Percentiles rank a stretch among this genome's conserved stretches.
Evolutionary conservation across 2,329 filamentous ascomycete species (phyloP).

Genomic region (Pseudogymnoascus sp.): DNA sequence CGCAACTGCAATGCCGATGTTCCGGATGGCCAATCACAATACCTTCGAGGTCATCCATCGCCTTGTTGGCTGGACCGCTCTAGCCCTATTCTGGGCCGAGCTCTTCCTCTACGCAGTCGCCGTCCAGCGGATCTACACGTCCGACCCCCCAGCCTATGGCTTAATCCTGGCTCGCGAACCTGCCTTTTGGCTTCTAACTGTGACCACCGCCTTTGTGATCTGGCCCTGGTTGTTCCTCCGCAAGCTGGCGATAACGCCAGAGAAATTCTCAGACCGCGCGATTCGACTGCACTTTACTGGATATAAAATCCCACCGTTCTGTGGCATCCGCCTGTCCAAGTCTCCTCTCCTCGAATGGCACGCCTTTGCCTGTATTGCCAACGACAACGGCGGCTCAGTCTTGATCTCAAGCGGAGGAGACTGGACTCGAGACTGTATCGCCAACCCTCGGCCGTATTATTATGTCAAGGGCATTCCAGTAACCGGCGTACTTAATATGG

Average conservation of each 20-base stretch:
- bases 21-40: slow-evolving; percentile 45
- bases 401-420: slow-evolving; percentile 50
- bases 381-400: slow-evolving; percentile 42
- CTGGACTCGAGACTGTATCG: slow-evolving; percentile 47
- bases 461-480: slow-evolving; percentile 46
- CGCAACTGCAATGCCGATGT: slow-evolving; percentile 40
- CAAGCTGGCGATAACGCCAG: slow-evolving; percentile 42
- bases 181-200: slow-evolving; percentile 48
- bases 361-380: slow-evolving; percentile 49
- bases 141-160: slow-evolving; percentile 11
- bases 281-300: slow-evolving; percentile 46
- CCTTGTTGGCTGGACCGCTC: slow-evolving; percentile 45
- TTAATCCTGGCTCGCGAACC: slow-evolving; percentile 27
- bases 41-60: slow-evolving; percentile 50
- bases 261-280: slow-evolving; percentile 49
- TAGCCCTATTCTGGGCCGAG: slow-evolving; percentile 43
- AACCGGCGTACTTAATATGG: slow-evolving; percentile 30
- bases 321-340: slow-evolving; percentile 40
- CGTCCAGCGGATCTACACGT: slow-evolving; percentile 13
- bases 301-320: slow-evolving; percentile 31
- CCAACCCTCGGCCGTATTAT: slow-evolving; percentile 40
- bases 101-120: slow-evolving; percentile 32
- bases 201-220: slow-evolving; percentile 43
- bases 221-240: slow-evolving; percentile 52
- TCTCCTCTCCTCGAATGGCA: slow-evolving; percentile 48